Evolutionary conservation across 192 early-diverging fungal genomes (phyloP), one percentile per base, ranked within the genome.

Genomic region (Tieghemiomyces parasiticus): DNA sequence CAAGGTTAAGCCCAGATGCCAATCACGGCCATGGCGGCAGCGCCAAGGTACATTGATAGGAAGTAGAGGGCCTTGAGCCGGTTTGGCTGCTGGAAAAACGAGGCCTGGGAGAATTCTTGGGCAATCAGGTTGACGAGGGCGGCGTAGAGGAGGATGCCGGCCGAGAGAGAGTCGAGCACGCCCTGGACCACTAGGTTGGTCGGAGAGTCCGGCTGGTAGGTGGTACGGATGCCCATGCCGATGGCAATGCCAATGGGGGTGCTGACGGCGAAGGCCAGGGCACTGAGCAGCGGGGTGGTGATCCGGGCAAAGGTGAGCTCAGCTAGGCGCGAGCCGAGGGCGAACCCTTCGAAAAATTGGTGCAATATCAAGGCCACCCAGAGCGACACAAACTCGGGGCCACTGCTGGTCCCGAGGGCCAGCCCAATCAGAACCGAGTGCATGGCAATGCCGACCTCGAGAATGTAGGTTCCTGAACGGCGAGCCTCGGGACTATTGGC

Each of bases 281-380:
- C 76, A 61, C 78, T 79, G 19, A 72, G 9, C 0, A 69, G n/a
- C 3, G 78, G 59, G 24, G 28, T 29, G 38, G 31, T 1, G 25
- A 38, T 10, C 26, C 59, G 49, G 6, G 28, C 29, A 38, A 67
- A 75, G 0, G 60, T 25, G 19, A 87, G 64, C 16, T 73, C 78
- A 9, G 82, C 70, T 38, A 89, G 77, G n/a, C 87, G 75, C 0
- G 85, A 75, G 19, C 87, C 87, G 49, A 90, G 66, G 2, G 85
- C 86, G 48, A 90, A 61, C 52, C 88, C 89, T 67, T 88, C 84
- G 60, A 88, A 86, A 63, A 83, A 80, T 73, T 90, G 88, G 65
- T 77, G 75, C 65, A 88, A 85, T n/a, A 76, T 64, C 26, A 90
- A 64, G 0, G 88, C 87, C 29, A 78, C 70, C 35, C 84, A 62